These are phyloP conservation scores for Microthlaspi erraticum DNA, from an alignment of 345 rosid species.

Conservation along the genomic window DNA sequence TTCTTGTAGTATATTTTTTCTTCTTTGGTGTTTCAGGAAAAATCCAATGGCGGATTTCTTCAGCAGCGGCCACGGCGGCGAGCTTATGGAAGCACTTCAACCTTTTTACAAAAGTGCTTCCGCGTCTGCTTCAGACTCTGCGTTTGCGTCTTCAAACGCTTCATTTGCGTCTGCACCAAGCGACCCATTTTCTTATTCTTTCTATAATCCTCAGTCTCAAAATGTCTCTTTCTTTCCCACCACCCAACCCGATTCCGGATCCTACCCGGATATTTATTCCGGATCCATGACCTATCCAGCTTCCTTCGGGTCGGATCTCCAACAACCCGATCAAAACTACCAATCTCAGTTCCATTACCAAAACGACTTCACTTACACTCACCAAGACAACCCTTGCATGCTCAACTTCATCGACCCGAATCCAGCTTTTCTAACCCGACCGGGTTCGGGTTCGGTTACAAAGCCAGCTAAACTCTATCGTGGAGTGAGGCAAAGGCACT, in stretches of 20 bases:
- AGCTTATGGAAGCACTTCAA: slow-evolving; percentile 91
- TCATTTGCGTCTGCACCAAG: slow-evolving; percentile 32
- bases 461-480: slow-evolving; percentile 79
- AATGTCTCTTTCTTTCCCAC: slow-evolving; percentile 37
- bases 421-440: slow-evolving; percentile 54
- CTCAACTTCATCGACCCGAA: slow-evolving; percentile 52
- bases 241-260: slow-evolving; percentile 27
- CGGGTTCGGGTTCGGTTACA: slow-evolving; percentile 38
- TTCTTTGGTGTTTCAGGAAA: slow-evolving; percentile 20
- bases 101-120: slow-evolving; percentile 78
- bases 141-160: slow-evolving; percentile 30
- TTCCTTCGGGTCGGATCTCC: slow-evolving; percentile 49
- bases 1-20: slow-evolving; percentile 10
- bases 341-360: slow-evolving; percentile 66
- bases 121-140: slow-evolving; percentile 31
- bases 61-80: slow-evolving; percentile 57
- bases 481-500: slow-evolving; percentile 92
- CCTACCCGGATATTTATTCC: slow-evolving; percentile 46
- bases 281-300: slow-evolving; percentile 46
- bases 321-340: slow-evolving; percentile 50
- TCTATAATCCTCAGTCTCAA: slow-evolving; percentile 23
- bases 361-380: slow-evolving; percentile 43
- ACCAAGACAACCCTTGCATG: slow-evolving; percentile 30
- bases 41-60: slow-evolving; percentile 62
- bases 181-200: slow-evolving; percentile 28